phyloP scores from a whole-genome alignment of 208 protist species.

The Wallacemonas collosoma region DNA sequence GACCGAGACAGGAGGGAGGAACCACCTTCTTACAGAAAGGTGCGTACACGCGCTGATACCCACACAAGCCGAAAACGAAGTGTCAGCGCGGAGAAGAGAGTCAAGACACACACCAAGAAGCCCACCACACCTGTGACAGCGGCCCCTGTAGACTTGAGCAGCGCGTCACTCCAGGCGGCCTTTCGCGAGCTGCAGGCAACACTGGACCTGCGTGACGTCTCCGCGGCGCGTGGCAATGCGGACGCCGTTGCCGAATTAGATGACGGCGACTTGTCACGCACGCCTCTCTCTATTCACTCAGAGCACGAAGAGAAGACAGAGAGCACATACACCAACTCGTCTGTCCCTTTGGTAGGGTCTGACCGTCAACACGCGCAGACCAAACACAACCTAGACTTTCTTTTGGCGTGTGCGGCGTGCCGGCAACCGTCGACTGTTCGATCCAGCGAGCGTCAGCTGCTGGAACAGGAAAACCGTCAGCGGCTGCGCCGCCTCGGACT shows the following conservation, averaged over 20 bases:
- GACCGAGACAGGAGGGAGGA: too few species aligned
- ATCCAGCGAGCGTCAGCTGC: constrained; percentile 24
- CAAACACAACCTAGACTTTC: constrained; percentile 31
- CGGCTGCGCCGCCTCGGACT: constrained; percentile 51
- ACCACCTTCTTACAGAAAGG: too few species aligned
- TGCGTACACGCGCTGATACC: too few species aligned
- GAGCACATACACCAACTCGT: constrained; percentile 1
- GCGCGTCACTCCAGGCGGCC: neutral
- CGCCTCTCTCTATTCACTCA: constrained; percentile 4
- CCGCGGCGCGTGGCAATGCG: neutral
- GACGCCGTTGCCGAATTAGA: neutral
- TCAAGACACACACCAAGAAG: neutral
- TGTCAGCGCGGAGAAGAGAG: too few species aligned
- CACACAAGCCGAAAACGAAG: too few species aligned
- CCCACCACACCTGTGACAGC: neutral
- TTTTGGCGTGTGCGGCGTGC: constrained; percentile 53
- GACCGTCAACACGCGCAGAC: constrained; percentile 1
- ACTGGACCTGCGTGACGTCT: neutral
- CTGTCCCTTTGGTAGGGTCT: neutral
- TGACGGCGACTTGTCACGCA: neutral
- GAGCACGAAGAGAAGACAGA: constrained; percentile 9
- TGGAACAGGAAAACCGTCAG: constrained; percentile 36
- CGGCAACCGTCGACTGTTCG: constrained; percentile 32
- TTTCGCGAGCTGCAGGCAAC: constrained; percentile 1
- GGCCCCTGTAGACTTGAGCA: neutral